Evolutionary conservation across 176 grass and related monocot genomes (phyloP).

Genomic region (Rhynchospora pubera): DNA sequence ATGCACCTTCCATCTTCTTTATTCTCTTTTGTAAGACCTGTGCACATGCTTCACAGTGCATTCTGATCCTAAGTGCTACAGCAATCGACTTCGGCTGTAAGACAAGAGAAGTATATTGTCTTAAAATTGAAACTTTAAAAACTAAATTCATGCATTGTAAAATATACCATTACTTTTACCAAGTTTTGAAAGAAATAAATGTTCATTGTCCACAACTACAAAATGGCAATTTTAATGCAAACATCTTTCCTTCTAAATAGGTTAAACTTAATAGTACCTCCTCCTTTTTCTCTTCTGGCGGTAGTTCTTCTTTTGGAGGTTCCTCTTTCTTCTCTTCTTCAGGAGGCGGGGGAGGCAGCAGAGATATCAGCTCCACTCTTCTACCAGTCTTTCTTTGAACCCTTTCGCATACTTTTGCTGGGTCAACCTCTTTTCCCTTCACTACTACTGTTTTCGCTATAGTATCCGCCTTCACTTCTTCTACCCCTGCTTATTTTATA

Average conservation of each 20-base stretch:
- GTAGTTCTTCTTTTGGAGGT: slow-evolving; percentile 13
- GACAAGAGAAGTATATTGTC: not conserved
- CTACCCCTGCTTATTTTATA: slow-evolving; percentile 27
- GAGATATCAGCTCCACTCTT: slow-evolving; percentile 60
- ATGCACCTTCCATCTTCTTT: slow-evolving; percentile 47
- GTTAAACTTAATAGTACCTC: slow-evolving; percentile 32
- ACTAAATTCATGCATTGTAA: not conserved
- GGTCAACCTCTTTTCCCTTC: slow-evolving; percentile 40
- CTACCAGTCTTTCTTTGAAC: slow-evolving; percentile 59
- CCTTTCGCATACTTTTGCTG: slow-evolving; percentile 45
- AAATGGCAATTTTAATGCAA: not conserved
- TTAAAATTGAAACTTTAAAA: not conserved
- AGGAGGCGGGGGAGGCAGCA: slow-evolving; percentile 29
- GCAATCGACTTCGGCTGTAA: slow-evolving; percentile 36
- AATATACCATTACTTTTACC: not conserved
- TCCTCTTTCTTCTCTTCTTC: slow-evolving; percentile 63
- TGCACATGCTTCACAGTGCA: slow-evolving; percentile 51
- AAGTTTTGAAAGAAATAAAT: not conserved
- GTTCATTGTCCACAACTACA: not conserved
- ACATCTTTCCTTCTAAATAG: not conserved
- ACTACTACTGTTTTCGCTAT: slow-evolving; percentile 55
- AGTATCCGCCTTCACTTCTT: slow-evolving; percentile 51
- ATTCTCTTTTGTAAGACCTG: slow-evolving; percentile 41
- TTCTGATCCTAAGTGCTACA: slow-evolving; percentile 41
- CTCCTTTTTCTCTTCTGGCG: slow-evolving; percentile 51